Conservation (phyloP, 208 protist species). For the Leishmania braziliensis region DNA sequence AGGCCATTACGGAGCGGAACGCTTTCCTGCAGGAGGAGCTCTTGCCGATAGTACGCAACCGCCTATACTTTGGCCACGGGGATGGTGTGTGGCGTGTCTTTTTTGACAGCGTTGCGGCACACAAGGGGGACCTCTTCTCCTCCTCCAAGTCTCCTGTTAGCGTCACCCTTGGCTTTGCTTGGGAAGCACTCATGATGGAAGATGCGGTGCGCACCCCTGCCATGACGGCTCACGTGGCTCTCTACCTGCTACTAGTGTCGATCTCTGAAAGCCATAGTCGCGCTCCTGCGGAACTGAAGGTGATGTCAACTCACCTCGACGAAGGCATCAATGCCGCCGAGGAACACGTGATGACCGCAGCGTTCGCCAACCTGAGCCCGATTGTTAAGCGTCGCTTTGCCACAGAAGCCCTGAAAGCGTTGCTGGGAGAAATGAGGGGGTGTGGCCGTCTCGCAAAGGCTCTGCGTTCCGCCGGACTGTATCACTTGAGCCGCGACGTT, state of each 20-base stretch:
- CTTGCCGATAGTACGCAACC: conserved; percentile 48
- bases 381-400: conserved; percentile 58
- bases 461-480: conserved; percentile 35
- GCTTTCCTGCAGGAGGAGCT: conserved; percentile 49
- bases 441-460: conserved; percentile 38
- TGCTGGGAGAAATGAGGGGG: conserved; percentile 31
- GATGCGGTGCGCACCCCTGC: conserved; percentile 61
- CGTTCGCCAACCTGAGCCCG: conserved; percentile 29
- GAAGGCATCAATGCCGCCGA: conserved; percentile 30
- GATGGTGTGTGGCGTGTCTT: conserved; percentile 76
- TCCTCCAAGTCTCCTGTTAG: conserved; percentile 11
- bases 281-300: conserved; percentile 17
- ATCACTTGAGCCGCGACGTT: conserved; percentile 61
- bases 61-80: conserved; percentile 59
- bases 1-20: conserved; percentile 67
- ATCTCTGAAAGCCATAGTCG: conserved; percentile 39
- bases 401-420: conserved; percentile 12
- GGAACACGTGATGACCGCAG: not conserved
- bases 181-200: conserved; percentile 71
- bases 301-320: conserved; percentile 37
- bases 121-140: conserved; percentile 50
- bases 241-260: conserved; percentile 66
- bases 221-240: conserved; percentile 69
- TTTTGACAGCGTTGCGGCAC: conserved; percentile 50
- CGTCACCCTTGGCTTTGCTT: conserved; percentile 52